Conservation (phyloP, 2,329 filamentous ascomycete species). For the Exophiala sp. region DNA sequence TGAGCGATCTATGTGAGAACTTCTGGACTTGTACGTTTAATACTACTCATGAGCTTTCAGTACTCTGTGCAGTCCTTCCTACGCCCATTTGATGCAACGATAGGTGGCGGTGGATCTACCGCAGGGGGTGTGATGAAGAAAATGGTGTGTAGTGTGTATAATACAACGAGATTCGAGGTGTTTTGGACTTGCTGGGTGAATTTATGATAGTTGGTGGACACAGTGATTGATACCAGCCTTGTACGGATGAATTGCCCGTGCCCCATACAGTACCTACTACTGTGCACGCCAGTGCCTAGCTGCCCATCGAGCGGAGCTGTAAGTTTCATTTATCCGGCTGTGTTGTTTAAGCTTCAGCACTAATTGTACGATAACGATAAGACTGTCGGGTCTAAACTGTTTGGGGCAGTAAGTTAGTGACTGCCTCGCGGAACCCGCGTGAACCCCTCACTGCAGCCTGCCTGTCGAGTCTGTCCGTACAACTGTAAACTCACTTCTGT, state of each 20-base stretch:
- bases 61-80: background rate
- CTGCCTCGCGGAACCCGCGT: background rate
- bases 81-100: background rate
- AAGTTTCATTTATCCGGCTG: background rate
- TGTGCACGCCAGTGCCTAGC: too few relatives aligned
- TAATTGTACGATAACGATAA: background rate
- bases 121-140: background rate
- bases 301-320: background rate
- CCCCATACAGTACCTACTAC: too few relatives aligned
- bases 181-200: background rate
- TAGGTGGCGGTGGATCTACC: background rate
- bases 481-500: background rate
- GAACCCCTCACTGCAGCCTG: conserved; percentile 13
- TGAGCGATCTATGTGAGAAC: conserved; percentile 20
- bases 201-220: too few relatives aligned
- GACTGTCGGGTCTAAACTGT: background rate
- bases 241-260: too few relatives aligned
- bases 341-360: background rate
- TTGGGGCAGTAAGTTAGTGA: background rate
- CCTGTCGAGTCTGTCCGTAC: background rate
- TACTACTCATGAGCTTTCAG: conserved; percentile 4
- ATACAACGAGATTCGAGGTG: background rate
- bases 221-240: too few relatives aligned
- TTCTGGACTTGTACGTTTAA: conserved; percentile 19
- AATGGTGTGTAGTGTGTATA: background rate